These are phyloP conservation scores for Trichothecium sympodiale DNA, from an alignment of 2,329 filamentous ascomycete genomes.

Conservation along the genomic window DNA sequence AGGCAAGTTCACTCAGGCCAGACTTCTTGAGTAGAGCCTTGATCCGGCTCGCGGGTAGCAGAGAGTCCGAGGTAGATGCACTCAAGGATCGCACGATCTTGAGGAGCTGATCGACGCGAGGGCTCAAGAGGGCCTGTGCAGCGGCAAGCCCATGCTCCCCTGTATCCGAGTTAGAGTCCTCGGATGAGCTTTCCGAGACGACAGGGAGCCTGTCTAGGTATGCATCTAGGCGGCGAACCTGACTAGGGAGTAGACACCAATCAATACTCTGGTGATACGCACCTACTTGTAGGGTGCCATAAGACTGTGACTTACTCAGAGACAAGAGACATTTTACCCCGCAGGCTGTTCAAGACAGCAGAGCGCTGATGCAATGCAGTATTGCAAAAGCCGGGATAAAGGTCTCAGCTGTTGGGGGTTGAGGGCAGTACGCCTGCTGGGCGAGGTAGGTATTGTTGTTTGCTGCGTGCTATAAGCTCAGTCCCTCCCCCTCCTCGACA, in stretches of 20 bases:
- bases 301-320: conserved; percentile 28
- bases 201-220: conserved; percentile 51
- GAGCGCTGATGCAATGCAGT: too few relatives aligned
- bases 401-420: too few relatives aligned
- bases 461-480: too few relatives aligned
- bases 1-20: conserved; percentile 31
- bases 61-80: conserved; percentile 49
- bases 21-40: conserved; percentile 52
- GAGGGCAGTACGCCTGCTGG: too few relatives aligned
- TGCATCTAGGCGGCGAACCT: conserved; percentile 52
- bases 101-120: conserved; percentile 51
- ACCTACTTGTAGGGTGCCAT: background rate
- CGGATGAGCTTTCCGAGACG: conserved; percentile 26
- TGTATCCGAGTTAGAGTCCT: conserved; percentile 22
- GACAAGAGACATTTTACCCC: conserved; percentile 31
- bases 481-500: background rate
- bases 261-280: background rate
- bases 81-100: conserved; percentile 61
- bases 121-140: conserved; percentile 34
- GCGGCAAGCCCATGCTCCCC: conserved; percentile 22
- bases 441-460: too few relatives aligned
- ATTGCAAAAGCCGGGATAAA: too few relatives aligned
- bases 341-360: too few relatives aligned
- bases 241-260: conserved; percentile 28
- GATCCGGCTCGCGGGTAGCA: conserved; percentile 51